A percentile compares a stretch with the other conserved stretches of the same genome.
phyloP scores from a whole-genome alignment of 202 grass and related monocot species.

The Carex sylvatica region DNA sequence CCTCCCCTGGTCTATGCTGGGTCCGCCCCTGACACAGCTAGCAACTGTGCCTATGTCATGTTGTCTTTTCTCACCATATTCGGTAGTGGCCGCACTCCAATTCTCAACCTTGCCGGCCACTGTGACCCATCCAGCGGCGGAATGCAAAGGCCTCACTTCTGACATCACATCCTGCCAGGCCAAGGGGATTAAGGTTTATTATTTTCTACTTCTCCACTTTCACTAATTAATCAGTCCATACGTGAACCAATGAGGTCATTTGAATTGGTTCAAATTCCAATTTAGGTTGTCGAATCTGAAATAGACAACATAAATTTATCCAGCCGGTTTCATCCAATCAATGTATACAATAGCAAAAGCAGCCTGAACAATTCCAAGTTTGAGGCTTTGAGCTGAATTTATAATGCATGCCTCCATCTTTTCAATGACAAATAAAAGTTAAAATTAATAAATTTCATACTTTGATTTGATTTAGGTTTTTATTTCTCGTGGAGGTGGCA shows the following conservation, averaged over 20 bases:
- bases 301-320: not conserved
- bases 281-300: not conserved
- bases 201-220: not conserved
- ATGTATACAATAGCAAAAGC: not conserved
- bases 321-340: not conserved
- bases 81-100: slow-evolving; percentile 58
- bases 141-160: slow-evolving; percentile 44
- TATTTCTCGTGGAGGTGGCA: slow-evolving; percentile 53
- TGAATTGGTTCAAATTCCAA: not conserved
- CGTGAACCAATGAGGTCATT: not conserved
- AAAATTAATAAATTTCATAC: not conserved
- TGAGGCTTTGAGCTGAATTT: not conserved
- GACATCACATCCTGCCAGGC: slow-evolving; percentile 58
- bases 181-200: slow-evolving; percentile 52
- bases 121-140: slow-evolving; percentile 52
- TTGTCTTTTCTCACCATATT: slow-evolving; percentile 78
- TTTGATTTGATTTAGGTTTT: slow-evolving; percentile 25
- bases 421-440: not conserved
- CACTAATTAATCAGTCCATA: not conserved
- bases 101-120: slow-evolving; percentile 72
- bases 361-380: not conserved
- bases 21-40: slow-evolving; percentile 39
- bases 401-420: not conserved
- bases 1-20: no score
- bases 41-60: slow-evolving; percentile 61